A percentile compares a stretch with the other conserved stretches of the same genome.
These are phyloP conservation scores for Castanospermum australe DNA, from an alignment of 306 rosid species.

Conservation along the genomic window DNA sequence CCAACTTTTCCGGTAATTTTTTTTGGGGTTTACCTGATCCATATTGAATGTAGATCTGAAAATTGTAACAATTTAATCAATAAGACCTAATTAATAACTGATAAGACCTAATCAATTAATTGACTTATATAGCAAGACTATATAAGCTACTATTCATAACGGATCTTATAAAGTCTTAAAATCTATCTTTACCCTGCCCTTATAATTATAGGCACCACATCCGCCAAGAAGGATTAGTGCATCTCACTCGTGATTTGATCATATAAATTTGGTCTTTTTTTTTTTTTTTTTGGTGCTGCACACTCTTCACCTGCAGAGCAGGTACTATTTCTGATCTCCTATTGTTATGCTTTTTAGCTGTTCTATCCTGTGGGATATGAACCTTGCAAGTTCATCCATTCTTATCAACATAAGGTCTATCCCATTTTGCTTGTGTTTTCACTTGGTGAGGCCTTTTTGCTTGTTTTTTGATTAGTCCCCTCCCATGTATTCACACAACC, in stretches of 20 bases:
- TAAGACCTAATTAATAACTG: not conserved
- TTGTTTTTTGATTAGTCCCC: too few relatives aligned
- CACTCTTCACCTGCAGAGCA: not conserved
- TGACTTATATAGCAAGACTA: not conserved
- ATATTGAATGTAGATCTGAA: not conserved
- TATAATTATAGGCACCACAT: not conserved
- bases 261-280: not conserved
- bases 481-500: too few relatives aligned
- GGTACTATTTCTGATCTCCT: not conserved
- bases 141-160: not conserved
- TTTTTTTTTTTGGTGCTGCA: too few relatives aligned
- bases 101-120: not conserved
- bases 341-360: not conserved
- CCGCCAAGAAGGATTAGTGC: not conserved
- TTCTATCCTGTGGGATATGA: not conserved
- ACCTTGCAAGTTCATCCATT: not conserved
- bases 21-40: not conserved
- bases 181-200: not conserved
- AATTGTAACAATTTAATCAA: not conserved
- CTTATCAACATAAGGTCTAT: not conserved
- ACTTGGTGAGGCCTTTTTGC: too few relatives aligned
- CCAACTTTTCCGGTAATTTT: slow-evolving; percentile 63
- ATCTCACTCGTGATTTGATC: not conserved
- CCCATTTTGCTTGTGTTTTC: too few relatives aligned
- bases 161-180: not conserved